Conservation (phyloP, 331 rosid species). For the Malus hybrid region DNA sequence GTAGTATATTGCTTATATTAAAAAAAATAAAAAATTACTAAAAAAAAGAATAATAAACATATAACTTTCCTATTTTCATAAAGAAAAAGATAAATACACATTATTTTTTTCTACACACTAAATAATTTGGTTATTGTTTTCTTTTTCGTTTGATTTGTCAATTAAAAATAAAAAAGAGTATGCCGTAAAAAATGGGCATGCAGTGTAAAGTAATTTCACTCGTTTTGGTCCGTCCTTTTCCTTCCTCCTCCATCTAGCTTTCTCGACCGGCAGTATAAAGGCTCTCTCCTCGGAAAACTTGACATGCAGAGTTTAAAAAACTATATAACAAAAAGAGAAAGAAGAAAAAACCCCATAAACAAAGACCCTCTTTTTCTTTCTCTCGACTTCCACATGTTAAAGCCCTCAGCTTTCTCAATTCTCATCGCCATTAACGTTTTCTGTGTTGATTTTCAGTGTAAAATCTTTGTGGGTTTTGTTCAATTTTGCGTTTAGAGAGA, state of each 20-base stretch:
- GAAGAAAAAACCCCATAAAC: conserved; percentile 3
- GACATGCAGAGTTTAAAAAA: background rate
- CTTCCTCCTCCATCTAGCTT: background rate
- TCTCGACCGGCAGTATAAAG: conserved; percentile 18
- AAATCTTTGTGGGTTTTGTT: background rate
- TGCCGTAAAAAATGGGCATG: too few relatives aligned
- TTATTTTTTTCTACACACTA: background rate
- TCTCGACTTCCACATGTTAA: conserved; percentile 6
- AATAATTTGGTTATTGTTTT: background rate
- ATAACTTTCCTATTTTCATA: background rate
- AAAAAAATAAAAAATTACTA: too few relatives aligned
- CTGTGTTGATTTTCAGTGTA: background rate
- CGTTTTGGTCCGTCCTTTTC: background rate
- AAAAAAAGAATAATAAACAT: too few relatives aligned
- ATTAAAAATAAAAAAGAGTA: too few relatives aligned
- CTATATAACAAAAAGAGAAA: background rate
- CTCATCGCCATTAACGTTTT: conserved; percentile 15
- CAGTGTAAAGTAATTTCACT: background rate
- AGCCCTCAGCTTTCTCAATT: background rate
- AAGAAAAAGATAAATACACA: background rate
- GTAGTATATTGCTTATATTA: too few relatives aligned
- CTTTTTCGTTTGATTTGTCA: too few relatives aligned
- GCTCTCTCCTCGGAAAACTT: background rate
- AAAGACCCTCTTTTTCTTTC: background rate
- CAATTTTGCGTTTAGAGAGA: background rate